Conservation (phyloP, 305 asterid species). For the Petunia hybrid region DNA sequence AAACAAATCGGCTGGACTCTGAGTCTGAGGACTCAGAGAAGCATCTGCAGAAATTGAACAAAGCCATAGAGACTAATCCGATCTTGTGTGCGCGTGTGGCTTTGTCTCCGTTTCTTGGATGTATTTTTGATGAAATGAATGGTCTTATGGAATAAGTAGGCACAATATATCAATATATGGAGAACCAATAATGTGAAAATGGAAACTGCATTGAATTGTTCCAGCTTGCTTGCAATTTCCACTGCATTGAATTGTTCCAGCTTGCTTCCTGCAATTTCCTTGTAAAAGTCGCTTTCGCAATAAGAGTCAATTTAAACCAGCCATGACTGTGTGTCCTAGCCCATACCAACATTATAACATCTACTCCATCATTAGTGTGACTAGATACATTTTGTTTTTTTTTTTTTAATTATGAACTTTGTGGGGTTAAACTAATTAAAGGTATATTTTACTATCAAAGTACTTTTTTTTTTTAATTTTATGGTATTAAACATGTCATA, state of each 20-base stretch:
- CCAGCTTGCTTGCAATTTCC: neutral
- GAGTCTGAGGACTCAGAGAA: slow-evolving; percentile 35
- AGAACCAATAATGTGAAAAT: neutral
- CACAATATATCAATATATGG: neutral
- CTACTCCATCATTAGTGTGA: no score
- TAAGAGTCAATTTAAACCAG: slow-evolving; percentile 20
- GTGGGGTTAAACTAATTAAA: no score
- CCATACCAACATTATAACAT: no score
- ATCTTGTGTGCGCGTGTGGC: neutral
- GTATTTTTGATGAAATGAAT: neutral
- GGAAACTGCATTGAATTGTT: neutral
- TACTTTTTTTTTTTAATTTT: no score
- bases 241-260: slow-evolving; percentile 7
- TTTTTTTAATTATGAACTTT: no score
- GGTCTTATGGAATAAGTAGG: neutral
- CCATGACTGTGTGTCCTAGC: neutral
- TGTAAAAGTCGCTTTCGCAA: neutral
- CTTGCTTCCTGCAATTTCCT: neutral
- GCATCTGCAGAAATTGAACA: slow-evolving; percentile 44
- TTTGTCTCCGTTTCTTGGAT: neutral
- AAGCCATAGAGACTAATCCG: slow-evolving; percentile 32
- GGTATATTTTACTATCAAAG: no score
- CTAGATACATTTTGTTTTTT: no score
- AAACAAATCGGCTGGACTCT: slow-evolving; percentile 27
- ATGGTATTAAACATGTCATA: no score